These are phyloP conservation scores for Sugiyamaella paludigena DNA, from an alignment of 1,139 yeast species.

Conservation along the genomic window DNA sequence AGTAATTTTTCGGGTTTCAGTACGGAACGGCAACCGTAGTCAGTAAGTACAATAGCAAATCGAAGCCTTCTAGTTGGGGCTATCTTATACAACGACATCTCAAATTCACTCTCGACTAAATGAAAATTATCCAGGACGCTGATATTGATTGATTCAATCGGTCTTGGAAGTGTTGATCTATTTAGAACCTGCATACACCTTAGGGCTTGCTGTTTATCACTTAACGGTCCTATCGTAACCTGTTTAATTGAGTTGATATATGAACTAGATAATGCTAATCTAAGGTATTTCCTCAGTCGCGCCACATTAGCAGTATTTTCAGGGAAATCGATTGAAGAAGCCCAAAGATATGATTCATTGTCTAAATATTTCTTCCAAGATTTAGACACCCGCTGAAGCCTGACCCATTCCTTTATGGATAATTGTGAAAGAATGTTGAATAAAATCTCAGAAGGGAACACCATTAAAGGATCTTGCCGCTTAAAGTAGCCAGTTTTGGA, in stretches of 20 bases:
- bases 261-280: neutral
- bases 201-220: neutral
- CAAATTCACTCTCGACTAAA: neutral
- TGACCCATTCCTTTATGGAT: constrained; percentile 3
- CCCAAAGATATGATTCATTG: constrained; percentile 8
- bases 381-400: constrained; percentile 3
- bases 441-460: constrained; percentile 4
- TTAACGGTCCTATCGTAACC: constrained; percentile 3
- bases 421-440: neutral
- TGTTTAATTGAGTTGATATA: neutral
- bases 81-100: neutral
- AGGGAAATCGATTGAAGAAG: constrained; percentile 7
- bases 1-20: neutral
- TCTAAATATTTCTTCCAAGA: constrained; percentile 3
- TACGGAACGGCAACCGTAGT: neutral
- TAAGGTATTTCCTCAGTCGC: neutral
- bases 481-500: neutral
- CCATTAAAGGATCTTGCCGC: constrained; percentile 1
- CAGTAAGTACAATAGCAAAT: neutral
- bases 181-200: neutral
- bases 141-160: neutral
- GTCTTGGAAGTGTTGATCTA: neutral
- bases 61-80: neutral
- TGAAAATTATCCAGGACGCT: neutral
- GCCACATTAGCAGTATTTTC: neutral